Conservation (phyloP, 495 filamentous ascomycete species). For the Sordaria brevicollis region DNA sequence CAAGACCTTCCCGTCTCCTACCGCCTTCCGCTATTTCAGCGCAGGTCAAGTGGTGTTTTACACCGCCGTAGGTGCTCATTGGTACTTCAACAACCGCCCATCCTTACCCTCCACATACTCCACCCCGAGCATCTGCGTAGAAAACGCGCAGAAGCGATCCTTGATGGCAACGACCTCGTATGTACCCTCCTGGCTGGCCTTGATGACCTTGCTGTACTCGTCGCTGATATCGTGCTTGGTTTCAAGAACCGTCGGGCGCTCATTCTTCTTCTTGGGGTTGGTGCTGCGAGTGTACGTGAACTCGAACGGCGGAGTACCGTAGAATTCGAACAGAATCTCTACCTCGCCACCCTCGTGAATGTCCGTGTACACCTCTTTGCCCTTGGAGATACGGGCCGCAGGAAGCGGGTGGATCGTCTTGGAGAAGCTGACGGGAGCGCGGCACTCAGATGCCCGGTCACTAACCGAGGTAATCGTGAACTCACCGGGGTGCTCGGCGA, state of each 20-base stretch:
- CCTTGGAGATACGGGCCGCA: constrained; percentile 77
- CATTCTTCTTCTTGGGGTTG: constrained; percentile 67
- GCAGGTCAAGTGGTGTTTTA: too few relatives aligned
- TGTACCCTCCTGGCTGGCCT: constrained; percentile 82
- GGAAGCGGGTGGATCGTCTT: constrained; percentile 87
- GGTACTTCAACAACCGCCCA: constrained; percentile 10
- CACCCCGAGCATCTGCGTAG: constrained; percentile 39
- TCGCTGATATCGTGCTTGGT: constrained; percentile 77
- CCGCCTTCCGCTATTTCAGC: too few relatives aligned
- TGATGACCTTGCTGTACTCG: constrained; percentile 67
- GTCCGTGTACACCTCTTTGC: constrained; percentile 65
- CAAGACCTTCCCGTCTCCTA: background rate
- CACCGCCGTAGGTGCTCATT: background rate
- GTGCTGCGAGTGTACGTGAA: constrained; percentile 92
- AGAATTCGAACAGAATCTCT: constrained; percentile 86
- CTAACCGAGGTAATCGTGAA: constrained; percentile 78
- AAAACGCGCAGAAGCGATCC: constrained; percentile 81
- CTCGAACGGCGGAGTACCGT: constrained; percentile 91
- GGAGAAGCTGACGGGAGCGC: constrained; percentile 60
- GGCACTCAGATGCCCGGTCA: constrained; percentile 75
- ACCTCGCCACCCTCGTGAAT: constrained; percentile 94
- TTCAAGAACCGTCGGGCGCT: constrained; percentile 70
- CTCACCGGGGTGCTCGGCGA: constrained; percentile 80
- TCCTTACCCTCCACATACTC: constrained; percentile 32
- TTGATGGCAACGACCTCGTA: constrained; percentile 95